A percentile compares a stretch with the other conserved stretches of the same genome.
Evolutionary conservation across 768 basidiomycete genomes (phyloP).

Genomic region (Boletus reticulatus): DNA sequence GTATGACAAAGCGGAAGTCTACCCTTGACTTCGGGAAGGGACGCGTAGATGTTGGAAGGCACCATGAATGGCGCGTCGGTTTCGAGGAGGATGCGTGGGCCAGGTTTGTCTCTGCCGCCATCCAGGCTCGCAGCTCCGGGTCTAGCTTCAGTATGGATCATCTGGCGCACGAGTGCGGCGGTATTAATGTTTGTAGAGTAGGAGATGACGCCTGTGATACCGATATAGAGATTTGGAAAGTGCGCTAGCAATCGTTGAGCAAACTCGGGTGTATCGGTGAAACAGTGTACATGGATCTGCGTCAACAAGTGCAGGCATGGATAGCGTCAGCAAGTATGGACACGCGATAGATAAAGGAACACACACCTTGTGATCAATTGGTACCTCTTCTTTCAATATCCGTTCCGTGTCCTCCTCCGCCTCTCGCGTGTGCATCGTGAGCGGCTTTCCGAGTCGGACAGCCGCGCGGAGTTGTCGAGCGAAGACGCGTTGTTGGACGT

Average conservation of each 20-base stretch:
- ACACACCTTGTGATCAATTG: constrained; percentile 64
- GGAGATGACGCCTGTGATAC: constrained; percentile 84
- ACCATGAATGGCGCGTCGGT: constrained; percentile 91
- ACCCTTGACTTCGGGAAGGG: constrained; percentile 51
- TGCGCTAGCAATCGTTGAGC: constrained; percentile 67
- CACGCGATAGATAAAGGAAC: not conserved
- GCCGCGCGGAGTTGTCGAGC: constrained; percentile 66
- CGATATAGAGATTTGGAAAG: constrained; percentile 82
- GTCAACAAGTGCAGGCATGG: too few species aligned
- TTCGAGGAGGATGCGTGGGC: constrained; percentile 63
- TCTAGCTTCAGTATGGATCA: constrained; percentile 27
- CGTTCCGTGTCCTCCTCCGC: constrained; percentile 80
- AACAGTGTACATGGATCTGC: constrained; percentile 67
- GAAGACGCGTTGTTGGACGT: constrained; percentile 65
- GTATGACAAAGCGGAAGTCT: constrained; percentile 71
- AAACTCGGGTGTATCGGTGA: constrained; percentile 78
- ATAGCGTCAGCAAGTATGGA: too few species aligned
- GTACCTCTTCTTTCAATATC: constrained; percentile 75
- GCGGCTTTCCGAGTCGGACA: constrained; percentile 65
- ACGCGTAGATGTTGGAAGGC: constrained; percentile 66
- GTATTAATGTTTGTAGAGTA: constrained; percentile 77
- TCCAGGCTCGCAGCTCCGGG: too few species aligned
- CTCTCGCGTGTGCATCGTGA: constrained; percentile 86
- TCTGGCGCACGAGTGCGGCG: constrained; percentile 56
- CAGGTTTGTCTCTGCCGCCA: constrained; percentile 19